Percentiles rank a stretch among this genome's conserved stretches.
phyloP scores from a whole-genome alignment of 2,329 filamentous ascomycete genomes.

The Huntiella omanensis region DNA sequence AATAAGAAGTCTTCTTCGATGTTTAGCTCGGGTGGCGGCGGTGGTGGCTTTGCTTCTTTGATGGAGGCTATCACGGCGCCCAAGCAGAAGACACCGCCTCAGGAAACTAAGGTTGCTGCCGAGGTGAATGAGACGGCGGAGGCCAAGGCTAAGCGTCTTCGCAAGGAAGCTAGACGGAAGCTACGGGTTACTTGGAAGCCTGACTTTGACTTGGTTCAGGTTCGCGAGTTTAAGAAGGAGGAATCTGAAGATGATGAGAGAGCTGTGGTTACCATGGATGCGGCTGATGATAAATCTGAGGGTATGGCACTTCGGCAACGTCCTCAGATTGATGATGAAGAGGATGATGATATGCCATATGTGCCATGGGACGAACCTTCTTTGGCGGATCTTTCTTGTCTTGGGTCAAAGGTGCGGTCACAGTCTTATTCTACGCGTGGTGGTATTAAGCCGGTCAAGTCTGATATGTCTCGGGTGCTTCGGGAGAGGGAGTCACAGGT shows the following conservation, averaged over 20 bases:
- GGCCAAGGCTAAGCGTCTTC: slow-evolving; percentile 45
- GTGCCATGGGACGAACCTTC: slow-evolving; percentile 32
- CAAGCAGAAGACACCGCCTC: slow-evolving; percentile 22
- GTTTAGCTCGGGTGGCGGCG: slow-evolving; percentile 17
- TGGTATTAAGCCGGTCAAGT: slow-evolving; percentile 30
- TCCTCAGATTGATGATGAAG: slow-evolving; percentile 35
- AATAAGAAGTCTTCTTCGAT: slow-evolving; percentile 17
- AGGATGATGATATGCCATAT: slow-evolving; percentile 36
- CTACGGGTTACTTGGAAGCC: slow-evolving; percentile 54
- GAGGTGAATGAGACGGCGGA: slow-evolving; percentile 46
- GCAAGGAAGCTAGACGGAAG: slow-evolving; percentile 53
- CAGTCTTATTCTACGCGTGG: slow-evolving; percentile 36
- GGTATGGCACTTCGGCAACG: slow-evolving; percentile 47
- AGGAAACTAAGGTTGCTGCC: slow-evolving; percentile 29
- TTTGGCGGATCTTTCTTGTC: slow-evolving; percentile 26
- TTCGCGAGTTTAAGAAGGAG: slow-evolving; percentile 54
- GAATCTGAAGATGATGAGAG: slow-evolving; percentile 50
- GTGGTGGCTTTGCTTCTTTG: slow-evolving; percentile 34
- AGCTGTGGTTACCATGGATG: slow-evolving; percentile 50
- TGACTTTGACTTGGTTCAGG: slow-evolving; percentile 44
- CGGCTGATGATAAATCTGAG: slow-evolving; percentile 53
- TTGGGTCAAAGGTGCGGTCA: slow-evolving; percentile 26
- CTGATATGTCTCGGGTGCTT: slow-evolving; percentile 36
- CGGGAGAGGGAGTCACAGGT: slow-evolving; percentile 37
- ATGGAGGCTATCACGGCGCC: slow-evolving; percentile 31